A percentile compares a stretch with the other conserved stretches of the same genome.
Evolutionary conservation across 495 filamentous ascomycete genomes (phyloP).

Genomic region (Clohesyomyces aquaticus): DNA sequence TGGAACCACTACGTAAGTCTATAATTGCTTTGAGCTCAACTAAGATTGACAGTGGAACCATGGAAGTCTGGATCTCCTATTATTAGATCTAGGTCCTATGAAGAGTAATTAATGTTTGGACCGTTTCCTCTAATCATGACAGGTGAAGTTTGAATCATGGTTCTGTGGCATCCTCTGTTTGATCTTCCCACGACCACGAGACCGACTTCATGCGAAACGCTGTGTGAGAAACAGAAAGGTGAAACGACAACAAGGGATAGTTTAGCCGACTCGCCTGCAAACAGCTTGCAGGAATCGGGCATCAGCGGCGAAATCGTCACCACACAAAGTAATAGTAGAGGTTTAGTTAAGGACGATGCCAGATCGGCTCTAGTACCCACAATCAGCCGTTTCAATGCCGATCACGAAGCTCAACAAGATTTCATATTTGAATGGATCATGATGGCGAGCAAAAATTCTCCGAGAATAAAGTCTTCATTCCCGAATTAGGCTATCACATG

Average conservation of each 20-base stretch:
- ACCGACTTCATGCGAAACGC: not conserved
- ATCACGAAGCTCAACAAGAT: not conserved
- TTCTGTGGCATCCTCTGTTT: not conserved
- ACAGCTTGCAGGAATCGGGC: too few relatives aligned
- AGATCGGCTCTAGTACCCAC: not conserved
- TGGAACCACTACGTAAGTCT: not conserved
- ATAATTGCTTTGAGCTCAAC: not conserved
- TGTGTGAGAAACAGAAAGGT: not conserved
- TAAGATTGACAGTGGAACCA: not conserved
- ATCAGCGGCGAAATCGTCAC: too few relatives aligned
- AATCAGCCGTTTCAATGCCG: not conserved
- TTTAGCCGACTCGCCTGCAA: too few relatives aligned
- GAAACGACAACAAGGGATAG: not conserved
- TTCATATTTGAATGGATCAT: not conserved
- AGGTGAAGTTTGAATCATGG: too few relatives aligned
- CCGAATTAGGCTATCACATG: conserved; percentile 11
- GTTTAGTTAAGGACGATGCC: not conserved
- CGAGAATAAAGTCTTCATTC: too few relatives aligned
- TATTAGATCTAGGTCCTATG: too few relatives aligned
- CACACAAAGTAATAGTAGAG: not conserved
- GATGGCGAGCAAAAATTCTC: not conserved
- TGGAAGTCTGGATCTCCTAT: too few relatives aligned
- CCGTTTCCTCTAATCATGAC: too few relatives aligned
- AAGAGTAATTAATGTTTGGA: too few relatives aligned
- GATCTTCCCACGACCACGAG: not conserved